These are phyloP conservation scores for Hordeum pubiflorum DNA, from an alignment of 202 grass and related monocot species.

Conservation along the genomic window DNA sequence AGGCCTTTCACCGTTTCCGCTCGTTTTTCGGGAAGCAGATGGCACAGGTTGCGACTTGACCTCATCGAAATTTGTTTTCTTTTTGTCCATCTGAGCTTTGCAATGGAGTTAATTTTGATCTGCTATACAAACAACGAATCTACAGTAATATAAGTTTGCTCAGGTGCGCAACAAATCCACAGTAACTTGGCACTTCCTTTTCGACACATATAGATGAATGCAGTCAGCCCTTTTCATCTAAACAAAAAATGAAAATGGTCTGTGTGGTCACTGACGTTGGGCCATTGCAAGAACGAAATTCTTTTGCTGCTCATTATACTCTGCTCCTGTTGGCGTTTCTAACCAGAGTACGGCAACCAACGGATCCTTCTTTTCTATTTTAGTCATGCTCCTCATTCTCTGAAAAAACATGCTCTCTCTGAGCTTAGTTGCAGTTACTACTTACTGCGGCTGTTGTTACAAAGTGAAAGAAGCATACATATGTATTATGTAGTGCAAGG, in stretches of 20 bases:
- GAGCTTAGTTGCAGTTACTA: not conserved
- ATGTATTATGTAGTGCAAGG: not conserved
- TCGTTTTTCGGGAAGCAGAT: no score
- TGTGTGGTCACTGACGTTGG: no score
- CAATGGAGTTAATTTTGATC: not conserved
- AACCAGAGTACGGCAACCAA: not conserved
- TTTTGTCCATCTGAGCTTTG: not conserved
- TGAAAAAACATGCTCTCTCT: not conserved
- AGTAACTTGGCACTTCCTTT: no score
- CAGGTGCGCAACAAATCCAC: no score
- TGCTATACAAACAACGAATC: not conserved
- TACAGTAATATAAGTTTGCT: no score
- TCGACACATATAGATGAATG: no score
- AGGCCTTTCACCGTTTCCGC: not conserved
- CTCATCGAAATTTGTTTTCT: no score
- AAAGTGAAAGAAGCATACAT: not conserved
- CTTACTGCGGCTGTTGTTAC: not conserved
- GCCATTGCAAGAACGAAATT: not conserved
- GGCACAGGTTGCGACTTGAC: no score
- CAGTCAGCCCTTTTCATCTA: no score
- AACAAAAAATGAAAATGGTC: no score
- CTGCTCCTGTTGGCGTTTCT: not conserved
- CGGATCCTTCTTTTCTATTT: not conserved
- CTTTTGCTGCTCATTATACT: not conserved
- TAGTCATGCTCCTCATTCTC: not conserved